These are phyloP conservation scores for Exophiala phaeomuriformis DNA, from an alignment of 2,329 filamentous ascomycete genomes.

Conservation along the genomic window DNA sequence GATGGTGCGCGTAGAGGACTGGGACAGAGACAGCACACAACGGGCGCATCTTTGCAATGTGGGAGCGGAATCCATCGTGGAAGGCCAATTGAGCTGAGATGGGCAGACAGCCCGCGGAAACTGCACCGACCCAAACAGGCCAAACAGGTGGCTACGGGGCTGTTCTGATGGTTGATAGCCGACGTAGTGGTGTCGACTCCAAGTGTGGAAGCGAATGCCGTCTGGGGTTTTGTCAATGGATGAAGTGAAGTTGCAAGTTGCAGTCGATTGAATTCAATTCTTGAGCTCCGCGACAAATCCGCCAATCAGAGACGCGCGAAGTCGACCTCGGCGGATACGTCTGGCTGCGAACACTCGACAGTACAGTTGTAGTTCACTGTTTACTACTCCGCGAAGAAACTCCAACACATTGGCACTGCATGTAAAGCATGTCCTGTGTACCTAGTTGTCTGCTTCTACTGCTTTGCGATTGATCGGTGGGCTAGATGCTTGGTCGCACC, in stretches of 20 bases:
- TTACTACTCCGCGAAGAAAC: too few species aligned
- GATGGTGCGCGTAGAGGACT: neutral
- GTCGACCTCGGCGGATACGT: neutral
- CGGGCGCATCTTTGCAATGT: slow-evolving; percentile 6
- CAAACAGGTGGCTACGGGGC: neutral
- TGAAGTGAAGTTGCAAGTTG: neutral
- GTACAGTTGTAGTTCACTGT: too few species aligned
- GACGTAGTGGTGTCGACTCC: neutral
- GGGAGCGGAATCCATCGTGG: slow-evolving; percentile 7
- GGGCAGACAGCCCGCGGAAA: neutral
- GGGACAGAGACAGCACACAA: neutral
- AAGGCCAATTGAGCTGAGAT: neutral
- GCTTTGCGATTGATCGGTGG: too few species aligned
- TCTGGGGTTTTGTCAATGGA: too few species aligned
- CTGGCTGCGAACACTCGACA: too few species aligned
- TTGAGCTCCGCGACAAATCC: neutral
- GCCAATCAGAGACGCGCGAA: neutral
- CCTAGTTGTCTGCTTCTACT: too few species aligned
- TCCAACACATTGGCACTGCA: too few species aligned
- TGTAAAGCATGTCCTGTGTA: too few species aligned
- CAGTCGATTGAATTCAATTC: neutral
- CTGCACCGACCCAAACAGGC: neutral
- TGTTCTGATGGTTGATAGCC: neutral
- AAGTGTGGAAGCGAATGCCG: too few species aligned
- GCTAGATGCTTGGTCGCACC: neutral